phyloP scores from a whole-genome alignment of 805 yeast genomes.

The Wickerhamiella kazuoi region DNA sequence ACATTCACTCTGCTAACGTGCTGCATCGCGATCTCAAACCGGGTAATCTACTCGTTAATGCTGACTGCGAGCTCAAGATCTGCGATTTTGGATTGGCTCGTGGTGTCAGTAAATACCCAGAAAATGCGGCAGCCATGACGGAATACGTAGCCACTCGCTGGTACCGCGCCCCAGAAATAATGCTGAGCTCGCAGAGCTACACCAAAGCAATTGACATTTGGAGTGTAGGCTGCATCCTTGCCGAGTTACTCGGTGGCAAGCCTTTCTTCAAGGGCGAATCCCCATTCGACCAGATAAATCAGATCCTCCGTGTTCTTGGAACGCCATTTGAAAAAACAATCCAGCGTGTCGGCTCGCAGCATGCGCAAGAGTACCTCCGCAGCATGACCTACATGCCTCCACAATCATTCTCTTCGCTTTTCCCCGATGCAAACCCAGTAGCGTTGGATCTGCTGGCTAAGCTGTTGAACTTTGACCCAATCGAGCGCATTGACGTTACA shows the following conservation, averaged over 20 bases:
- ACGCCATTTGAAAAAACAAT: constrained; percentile 67
- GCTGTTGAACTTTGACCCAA: constrained; percentile 69
- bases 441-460: constrained; percentile 53
- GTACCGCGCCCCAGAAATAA: constrained; percentile 96
- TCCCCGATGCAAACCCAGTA: constrained; percentile 40
- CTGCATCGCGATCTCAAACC: constrained; percentile 90
- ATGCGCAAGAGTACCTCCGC: constrained; percentile 79
- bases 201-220: constrained; percentile 92
- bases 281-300: constrained; percentile 75
- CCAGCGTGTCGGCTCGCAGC: constrained; percentile 45
- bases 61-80: constrained; percentile 84
- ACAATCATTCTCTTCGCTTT: constrained; percentile 33
- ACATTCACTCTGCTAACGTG: constrained; percentile 85
- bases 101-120: constrained; percentile 32
- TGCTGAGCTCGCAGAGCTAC: constrained; percentile 85
- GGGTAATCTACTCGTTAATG: constrained; percentile 63
- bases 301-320: constrained; percentile 72
- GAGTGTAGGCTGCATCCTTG: constrained; percentile 93
- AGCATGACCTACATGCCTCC: constrained; percentile 57
- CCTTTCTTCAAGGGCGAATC: constrained; percentile 91
- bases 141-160: constrained; percentile 96
- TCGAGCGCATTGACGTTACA: constrained; percentile 62
- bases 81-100: constrained; percentile 90
- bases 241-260: constrained; percentile 69
- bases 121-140: constrained; percentile 50